These are phyloP conservation scores for Suhomyces bolitotheri DNA, from an alignment of 1,139 yeast species.

Conservation along the genomic window DNA sequence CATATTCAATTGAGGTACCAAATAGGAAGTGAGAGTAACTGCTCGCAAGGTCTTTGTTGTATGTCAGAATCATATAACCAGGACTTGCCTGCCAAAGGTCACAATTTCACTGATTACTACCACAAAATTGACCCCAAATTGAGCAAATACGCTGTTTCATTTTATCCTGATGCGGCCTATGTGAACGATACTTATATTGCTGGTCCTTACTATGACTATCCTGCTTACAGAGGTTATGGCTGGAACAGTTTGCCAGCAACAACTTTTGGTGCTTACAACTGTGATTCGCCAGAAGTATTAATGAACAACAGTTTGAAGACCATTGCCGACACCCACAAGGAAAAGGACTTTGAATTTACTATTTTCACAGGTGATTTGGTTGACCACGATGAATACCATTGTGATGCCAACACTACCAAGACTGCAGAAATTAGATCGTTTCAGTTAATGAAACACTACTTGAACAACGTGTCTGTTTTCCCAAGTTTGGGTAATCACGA, in stretches of 20 bases:
- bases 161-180: conserved; percentile 41
- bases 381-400: conserved; percentile 54
- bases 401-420: conserved; percentile 50
- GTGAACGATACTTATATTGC: conserved; percentile 35
- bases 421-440: conserved; percentile 54
- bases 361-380: conserved; percentile 72
- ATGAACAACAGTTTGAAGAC: conserved; percentile 56
- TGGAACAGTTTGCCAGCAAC: conserved; percentile 54
- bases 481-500: conserved; percentile 74
- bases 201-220: conserved; percentile 44
- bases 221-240: conserved; percentile 39
- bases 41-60: conserved; percentile 54
- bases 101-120: conserved; percentile 36
- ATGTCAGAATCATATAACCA: conserved; percentile 38
- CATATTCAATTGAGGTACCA: conserved; percentile 60
- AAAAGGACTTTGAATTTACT: conserved; percentile 52
- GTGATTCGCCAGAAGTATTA: conserved; percentile 65
- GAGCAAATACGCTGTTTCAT: conserved; percentile 25
- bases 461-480: conserved; percentile 58
- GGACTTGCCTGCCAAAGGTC: conserved; percentile 27
- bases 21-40: conserved; percentile 62
- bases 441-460: conserved; percentile 54
- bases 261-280: conserved; percentile 57
- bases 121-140: conserved; percentile 21
- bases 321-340: conserved; percentile 32